phyloP scores from a whole-genome alignment of 2,329 filamentous ascomycete species.

The Aspergillus novofumigatus region DNA sequence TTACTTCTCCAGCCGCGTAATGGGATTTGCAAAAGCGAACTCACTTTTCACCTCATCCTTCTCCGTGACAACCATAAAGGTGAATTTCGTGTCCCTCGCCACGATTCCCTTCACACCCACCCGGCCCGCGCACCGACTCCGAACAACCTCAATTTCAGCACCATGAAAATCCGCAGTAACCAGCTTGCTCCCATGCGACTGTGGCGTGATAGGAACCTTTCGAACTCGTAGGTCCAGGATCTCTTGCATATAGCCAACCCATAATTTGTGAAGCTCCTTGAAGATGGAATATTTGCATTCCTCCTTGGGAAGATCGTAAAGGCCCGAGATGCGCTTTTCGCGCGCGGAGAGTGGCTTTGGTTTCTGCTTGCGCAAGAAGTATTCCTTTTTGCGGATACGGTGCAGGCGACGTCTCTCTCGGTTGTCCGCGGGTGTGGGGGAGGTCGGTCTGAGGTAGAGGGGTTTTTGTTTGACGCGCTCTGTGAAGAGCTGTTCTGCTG shows the following conservation, averaged over 20 bases:
- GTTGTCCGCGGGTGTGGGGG: conserved; percentile 57
- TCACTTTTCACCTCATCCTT: conserved; percentile 65
- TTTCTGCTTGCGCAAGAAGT: conserved; percentile 48
- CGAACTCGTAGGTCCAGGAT: conserved; percentile 59
- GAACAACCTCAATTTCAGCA: conserved; percentile 73
- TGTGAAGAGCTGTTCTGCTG: conserved; percentile 66
- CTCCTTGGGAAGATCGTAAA: conserved; percentile 69
- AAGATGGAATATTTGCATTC: conserved; percentile 72
- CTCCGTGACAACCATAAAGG: conserved; percentile 76
- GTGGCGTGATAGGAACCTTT: conserved; percentile 52
- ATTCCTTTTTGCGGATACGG: conserved; percentile 45
- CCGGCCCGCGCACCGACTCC: conserved; percentile 73
- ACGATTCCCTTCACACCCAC: conserved; percentile 85
- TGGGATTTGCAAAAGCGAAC: conserved; percentile 14
- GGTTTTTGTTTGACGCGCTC: conserved; percentile 81
- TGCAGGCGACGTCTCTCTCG: conserved; percentile 51
- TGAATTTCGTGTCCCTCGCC: conserved; percentile 79
- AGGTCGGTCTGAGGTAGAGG: conserved; percentile 72
- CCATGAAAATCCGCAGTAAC: conserved; percentile 88
- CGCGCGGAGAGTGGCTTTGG: conserved; percentile 71
- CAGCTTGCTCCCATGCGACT: conserved; percentile 55
- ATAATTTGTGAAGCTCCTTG: conserved; percentile 70
- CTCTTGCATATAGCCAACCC: conserved; percentile 81
- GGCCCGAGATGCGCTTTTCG: conserved; percentile 66
- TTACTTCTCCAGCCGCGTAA: not conserved